These are phyloP conservation scores for Saccharomyces hybrid DNA, from an alignment of 1,139 yeast genomes.

Conservation along the genomic window DNA sequence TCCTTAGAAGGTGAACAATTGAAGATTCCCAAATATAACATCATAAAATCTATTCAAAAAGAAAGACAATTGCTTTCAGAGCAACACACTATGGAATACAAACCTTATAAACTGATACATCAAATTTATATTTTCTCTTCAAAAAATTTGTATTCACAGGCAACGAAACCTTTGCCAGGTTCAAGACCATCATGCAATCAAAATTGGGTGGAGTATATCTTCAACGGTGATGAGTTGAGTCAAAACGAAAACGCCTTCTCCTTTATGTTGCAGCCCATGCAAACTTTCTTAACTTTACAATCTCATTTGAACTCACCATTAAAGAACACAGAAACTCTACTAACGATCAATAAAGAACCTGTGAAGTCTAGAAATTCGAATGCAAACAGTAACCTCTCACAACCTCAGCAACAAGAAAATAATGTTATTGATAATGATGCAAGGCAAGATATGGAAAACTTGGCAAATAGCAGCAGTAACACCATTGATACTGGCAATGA, in stretches of 20 bases:
- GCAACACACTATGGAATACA: slow-evolving; percentile 16
- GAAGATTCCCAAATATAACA: slow-evolving; percentile 23
- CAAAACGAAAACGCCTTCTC: slow-evolving; percentile 27
- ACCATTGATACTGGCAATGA: slow-evolving; percentile 4
- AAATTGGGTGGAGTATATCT: slow-evolving; percentile 28
- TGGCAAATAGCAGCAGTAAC: neutral
- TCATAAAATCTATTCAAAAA: slow-evolving; percentile 21
- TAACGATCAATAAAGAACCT: slow-evolving; percentile 22
- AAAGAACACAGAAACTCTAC: slow-evolving; percentile 11
- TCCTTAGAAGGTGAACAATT: slow-evolving; percentile 16
- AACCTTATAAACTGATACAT: slow-evolving; percentile 20
- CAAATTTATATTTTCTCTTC: slow-evolving; percentile 25
- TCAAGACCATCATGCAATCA: slow-evolving; percentile 26
- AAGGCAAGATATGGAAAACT: neutral
- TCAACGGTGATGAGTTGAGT: slow-evolving; percentile 20
- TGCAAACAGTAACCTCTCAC: slow-evolving; percentile 8
- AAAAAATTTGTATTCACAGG: slow-evolving; percentile 22
- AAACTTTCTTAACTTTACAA: slow-evolving; percentile 21
- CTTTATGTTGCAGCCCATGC: slow-evolving; percentile 26
- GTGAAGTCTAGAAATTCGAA: slow-evolving; percentile 12
- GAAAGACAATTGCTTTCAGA: slow-evolving; percentile 14
- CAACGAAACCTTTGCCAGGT: slow-evolving; percentile 26
- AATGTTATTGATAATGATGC: slow-evolving; percentile 1
- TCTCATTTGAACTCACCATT: slow-evolving; percentile 12
- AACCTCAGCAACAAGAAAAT: slow-evolving; percentile 2